phyloP scores from a whole-genome alignment of 805 yeast species.

The Metschnikowia drakensbergensis region DNA sequence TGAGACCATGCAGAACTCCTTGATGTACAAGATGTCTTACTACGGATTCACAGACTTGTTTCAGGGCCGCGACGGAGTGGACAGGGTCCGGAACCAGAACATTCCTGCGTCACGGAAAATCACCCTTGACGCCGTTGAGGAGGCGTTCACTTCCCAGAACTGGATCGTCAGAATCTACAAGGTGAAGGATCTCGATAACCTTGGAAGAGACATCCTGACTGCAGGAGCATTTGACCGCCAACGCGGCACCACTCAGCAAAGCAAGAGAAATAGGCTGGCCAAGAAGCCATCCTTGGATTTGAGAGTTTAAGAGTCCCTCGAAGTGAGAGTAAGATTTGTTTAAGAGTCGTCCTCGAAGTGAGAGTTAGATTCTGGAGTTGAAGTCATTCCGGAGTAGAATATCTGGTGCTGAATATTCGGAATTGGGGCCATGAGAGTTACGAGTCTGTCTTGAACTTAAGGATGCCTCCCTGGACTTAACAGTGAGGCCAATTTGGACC shows the following conservation, averaged over 20 bases:
- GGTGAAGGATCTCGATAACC: conserved; percentile 80
- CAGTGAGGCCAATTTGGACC: too few species aligned
- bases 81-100: conserved; percentile 84
- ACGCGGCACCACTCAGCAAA: conserved; percentile 22
- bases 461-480: too few species aligned
- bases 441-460: too few species aligned
- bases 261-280: conserved; percentile 39
- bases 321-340: too few species aligned
- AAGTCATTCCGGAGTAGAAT: too few species aligned
- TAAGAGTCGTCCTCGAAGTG: too few species aligned
- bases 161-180: conserved; percentile 95
- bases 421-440: too few species aligned
- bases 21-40: conserved; percentile 93
- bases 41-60: conserved; percentile 76
- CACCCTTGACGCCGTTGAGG: conserved; percentile 75
- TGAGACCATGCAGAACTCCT: conserved; percentile 77
- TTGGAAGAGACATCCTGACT: conserved; percentile 73
- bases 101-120: conserved; percentile 50
- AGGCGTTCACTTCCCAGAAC: conserved; percentile 91
- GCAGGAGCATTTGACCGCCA: conserved; percentile 51
- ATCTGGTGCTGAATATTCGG: too few species aligned
- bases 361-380: too few species aligned
- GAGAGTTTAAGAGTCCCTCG: conserved; percentile 30
- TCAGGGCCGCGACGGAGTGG: conserved; percentile 59
- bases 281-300: conserved; percentile 56